Evolutionary conservation across 768 basidiomycete species (phyloP), one percentile per base, ranked within the genome.

Genomic region (Agrocybe pediades): DNA sequence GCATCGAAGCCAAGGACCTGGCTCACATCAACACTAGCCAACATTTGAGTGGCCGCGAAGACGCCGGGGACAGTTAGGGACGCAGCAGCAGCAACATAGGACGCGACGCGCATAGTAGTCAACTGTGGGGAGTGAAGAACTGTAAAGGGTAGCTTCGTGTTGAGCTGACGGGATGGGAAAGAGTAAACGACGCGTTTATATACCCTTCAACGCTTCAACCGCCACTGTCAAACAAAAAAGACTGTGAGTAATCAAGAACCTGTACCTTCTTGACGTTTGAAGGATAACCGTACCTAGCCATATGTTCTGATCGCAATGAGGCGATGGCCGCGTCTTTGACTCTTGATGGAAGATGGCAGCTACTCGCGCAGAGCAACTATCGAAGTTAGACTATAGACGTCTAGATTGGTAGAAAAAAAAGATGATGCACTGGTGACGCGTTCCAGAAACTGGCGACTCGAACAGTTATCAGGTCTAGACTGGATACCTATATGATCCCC

Each of bases 1-100:
- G 56, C 51, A 41, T 57, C 56, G 36, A 57, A 57, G 19, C 56
- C 56, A 20, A 57, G 51, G 6, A 57, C 56, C 2, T 51, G 51
- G 23, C 45, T 52, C 13, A 52, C 30, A 33, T 52, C 51, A 9
- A 52, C 44, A 16, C 30, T 42, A 0, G 33, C 51, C 19, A 52
- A 13, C 51, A 52, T 52, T 16, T 52, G 42, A 6, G 51, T 43
- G 15, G 51, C 51, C 15, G 5, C 33, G n/a, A 52, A 33, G 29
- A 25, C 30, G 21, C 29, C 43, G 15, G 43, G 7, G 9, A n/a
- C 15, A 15, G 36, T 36, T 2, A 11, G 3, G 6, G 29, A 45
- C 13, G 29, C 30, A 6, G 21, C 29, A 17, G 29, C 43, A 43
- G 44, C 13, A 9, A 45, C 11, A n/a, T n/a, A n/a, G 1, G 30